Percentiles rank a stretch among this genome's conserved stretches.
These are phyloP conservation scores for Crucibulum parvulum DNA, from an alignment of 1,284 basidiomycete species.

Conservation along the genomic window DNA sequence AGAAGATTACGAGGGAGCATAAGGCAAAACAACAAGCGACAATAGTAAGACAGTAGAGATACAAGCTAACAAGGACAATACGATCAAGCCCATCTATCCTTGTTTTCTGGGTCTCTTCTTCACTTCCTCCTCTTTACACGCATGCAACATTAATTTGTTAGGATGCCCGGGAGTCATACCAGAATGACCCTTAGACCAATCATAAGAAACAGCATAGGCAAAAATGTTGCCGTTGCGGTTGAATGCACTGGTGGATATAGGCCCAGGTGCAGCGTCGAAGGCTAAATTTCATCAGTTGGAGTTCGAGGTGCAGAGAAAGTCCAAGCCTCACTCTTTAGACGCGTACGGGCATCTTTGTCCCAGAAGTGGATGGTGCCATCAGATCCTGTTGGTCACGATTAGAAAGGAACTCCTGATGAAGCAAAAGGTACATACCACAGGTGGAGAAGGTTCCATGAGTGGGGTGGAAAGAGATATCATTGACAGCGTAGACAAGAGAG, in stretches of 20 bases:
- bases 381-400: slow-evolving; percentile 50
- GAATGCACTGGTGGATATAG: slow-evolving; percentile 80
- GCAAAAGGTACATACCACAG: slow-evolving; percentile 67
- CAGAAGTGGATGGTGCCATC: slow-evolving; percentile 88
- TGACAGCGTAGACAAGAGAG: slow-evolving; percentile 89
- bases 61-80: no score
- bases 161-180: slow-evolving; percentile 84
- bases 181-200: slow-evolving; percentile 90
- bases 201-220: slow-evolving; percentile 89
- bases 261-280: slow-evolving; percentile 72
- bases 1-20: no score
- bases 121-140: slow-evolving; percentile 90
- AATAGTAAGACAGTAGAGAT: neutral
- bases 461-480: slow-evolving; percentile 89
- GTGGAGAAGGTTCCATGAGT: slow-evolving; percentile 95
- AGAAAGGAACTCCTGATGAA: slow-evolving; percentile 3
- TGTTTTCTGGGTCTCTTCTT: slow-evolving; percentile 70
- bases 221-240: slow-evolving; percentile 89
- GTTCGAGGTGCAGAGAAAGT: neutral
- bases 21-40: neutral
- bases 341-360: slow-evolving; percentile 90
- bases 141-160: slow-evolving; percentile 91
- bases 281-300: slow-evolving; percentile 44
- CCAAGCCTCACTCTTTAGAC: slow-evolving; percentile 79
- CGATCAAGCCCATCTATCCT: neutral